phyloP scores from a whole-genome alignment of 495 filamentous ascomycete genomes.

The Usnea hakonensis region DNA sequence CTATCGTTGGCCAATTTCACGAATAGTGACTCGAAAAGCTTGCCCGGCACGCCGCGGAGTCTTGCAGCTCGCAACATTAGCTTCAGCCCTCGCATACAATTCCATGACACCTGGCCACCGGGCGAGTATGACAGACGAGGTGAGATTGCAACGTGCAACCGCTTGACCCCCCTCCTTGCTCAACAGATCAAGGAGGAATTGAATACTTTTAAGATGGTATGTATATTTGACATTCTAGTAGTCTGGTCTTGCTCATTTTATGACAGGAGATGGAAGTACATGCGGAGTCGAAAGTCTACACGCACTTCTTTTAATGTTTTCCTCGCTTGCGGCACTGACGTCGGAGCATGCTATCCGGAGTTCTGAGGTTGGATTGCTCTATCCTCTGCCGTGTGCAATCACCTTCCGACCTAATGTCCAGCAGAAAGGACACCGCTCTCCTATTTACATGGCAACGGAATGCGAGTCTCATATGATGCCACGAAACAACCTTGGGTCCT shows the following conservation, averaged over 20 bases:
- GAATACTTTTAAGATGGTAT: conserved; percentile 98
- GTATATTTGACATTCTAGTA: conserved; percentile 26
- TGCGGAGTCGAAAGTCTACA: conserved; percentile 96
- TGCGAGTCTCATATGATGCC: conserved; percentile 7
- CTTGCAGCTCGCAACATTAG: conserved; percentile 61
- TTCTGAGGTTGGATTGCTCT: background rate
- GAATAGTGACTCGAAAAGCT: conserved; percentile 59
- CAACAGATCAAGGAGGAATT: conserved; percentile 99
- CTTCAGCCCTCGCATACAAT: conserved; percentile 89
- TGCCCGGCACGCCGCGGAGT: conserved; percentile 68
- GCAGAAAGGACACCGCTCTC: background rate
- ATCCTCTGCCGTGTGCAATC: background rate
- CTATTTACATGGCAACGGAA: background rate
- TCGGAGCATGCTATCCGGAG: background rate
- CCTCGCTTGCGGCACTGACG: background rate
- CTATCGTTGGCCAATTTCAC: conserved; percentile 58
- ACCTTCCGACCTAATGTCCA: background rate
- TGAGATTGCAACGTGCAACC: conserved; percentile 96
- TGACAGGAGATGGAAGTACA: conserved; percentile 99
- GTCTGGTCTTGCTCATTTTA: conserved; percentile 30
- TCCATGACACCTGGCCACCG: conserved; percentile 92
- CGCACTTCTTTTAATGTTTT: conserved; percentile 80
- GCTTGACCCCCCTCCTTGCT: conserved; percentile 89
- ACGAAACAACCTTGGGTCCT: background rate
- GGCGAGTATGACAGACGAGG: conserved; percentile 94